Base-by-base conservation (phyloP, 2,329 filamentous ascomycete genomes). In the Penicillium sp. region DNA sequence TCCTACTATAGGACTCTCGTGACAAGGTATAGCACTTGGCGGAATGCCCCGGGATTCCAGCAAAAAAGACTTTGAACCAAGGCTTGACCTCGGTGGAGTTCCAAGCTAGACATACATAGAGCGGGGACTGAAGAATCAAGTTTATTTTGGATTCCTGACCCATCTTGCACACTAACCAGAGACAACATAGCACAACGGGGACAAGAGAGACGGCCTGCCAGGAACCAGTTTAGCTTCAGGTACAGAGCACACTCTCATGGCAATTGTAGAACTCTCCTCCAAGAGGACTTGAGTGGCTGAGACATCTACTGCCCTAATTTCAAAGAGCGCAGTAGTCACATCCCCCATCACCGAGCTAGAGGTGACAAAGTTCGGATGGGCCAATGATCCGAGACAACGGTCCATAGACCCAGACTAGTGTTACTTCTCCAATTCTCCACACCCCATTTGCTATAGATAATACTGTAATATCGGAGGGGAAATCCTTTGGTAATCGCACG, bases 371-470 rank as follows among this genome's bases (percentile, higher is more conserved):
- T 43, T 42, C 40, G 10, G 22, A 48, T 38, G 31, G 22, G 40
- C 45, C 50, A 49, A 49, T 49, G 32, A 51, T 27, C 14, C 8
- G 32, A 48, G 39, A 49, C 45, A 48, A 32, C 9, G 50, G 29
- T 5, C 16, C 29, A 22, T 48, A 5, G 9, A 43, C 29, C 3
- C 14, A 18, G 6, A 49, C 50, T 43, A 53, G 45, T 14, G 22
- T 43, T 4, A 13, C 14, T 22, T 10, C 36, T 18, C 9, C 29
- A 16, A 9, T 36, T 45, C 24, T 50, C 48, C 49, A 41, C 27
- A 22, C 42, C 18, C 24, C 11, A 9, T 11, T 13, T 24, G 14
- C n/a, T 45, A 38, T 45, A 39, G 31, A 50, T 50, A 45, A 18
- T 32, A 22, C 16, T 31, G 18, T 18, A 18, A 18, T 41, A 40